A percentile compares a stretch with the other conserved stretches of the same genome.
Conservation (phyloP, 805 yeast species). For the Saturnispora zaruensis region DNA sequence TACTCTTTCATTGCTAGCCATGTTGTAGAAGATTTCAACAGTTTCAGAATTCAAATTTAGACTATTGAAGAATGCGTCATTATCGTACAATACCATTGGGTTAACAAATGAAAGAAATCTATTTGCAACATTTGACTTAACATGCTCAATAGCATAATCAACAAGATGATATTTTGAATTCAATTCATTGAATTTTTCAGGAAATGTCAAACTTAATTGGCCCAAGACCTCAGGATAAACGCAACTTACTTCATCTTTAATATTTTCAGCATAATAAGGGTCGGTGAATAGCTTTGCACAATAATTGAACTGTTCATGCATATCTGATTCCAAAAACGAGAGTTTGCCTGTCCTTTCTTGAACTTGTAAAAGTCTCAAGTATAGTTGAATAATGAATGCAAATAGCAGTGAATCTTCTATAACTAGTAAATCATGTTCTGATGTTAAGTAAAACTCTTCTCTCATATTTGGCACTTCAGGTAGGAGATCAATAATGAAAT, state of each 20-base stretch:
- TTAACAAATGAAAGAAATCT: conserved; percentile 23
- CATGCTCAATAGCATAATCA: conserved; percentile 13
- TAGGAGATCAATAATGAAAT: conserved; percentile 23
- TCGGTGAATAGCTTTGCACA: conserved; percentile 22
- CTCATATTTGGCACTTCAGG: conserved; percentile 22
- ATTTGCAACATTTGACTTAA: conserved; percentile 14
- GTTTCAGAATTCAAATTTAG: conserved; percentile 19
- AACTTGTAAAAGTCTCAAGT: conserved; percentile 20
- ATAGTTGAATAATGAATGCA: conserved; percentile 25
- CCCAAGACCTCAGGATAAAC: conserved; percentile 11
- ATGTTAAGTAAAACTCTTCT: conserved; percentile 19
- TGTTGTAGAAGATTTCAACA: conserved; percentile 19
- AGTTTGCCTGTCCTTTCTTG: conserved; percentile 1
- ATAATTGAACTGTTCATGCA: conserved; percentile 18
- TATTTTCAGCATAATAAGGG: conserved; percentile 5
- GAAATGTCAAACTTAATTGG: conserved; percentile 7
- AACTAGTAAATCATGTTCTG: conserved; percentile 16
- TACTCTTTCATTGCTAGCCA: conserved; percentile 16
- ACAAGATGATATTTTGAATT: conserved; percentile 21
- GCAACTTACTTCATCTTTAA: conserved; percentile 1
- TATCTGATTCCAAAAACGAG: conserved; percentile 11
- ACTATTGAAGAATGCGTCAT: conserved; percentile 13
- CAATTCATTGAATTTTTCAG: conserved; percentile 17
- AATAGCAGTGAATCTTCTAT: conserved; percentile 27
- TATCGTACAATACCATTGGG: conserved; percentile 17